Conservation (phyloP, 2,329 filamentous ascomycete genomes). For the Colletotrichum lupini region DNA sequence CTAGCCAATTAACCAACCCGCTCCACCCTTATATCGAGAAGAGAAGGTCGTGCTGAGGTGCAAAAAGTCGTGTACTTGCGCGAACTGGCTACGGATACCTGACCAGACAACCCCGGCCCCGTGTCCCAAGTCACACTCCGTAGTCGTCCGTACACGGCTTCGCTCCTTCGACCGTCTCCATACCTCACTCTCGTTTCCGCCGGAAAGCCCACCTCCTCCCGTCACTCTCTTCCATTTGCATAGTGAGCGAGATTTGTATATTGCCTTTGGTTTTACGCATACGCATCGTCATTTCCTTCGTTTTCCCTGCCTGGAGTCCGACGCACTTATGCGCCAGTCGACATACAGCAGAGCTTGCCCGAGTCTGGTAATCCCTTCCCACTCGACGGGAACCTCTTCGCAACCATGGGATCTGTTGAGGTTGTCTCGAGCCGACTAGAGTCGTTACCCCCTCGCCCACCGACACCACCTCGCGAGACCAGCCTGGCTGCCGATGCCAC, state of each 20-base stretch:
- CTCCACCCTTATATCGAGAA: constrained; percentile 17
- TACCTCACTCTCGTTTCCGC: constrained; percentile 16
- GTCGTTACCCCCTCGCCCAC: constrained; percentile 67
- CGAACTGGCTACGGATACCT: background rate
- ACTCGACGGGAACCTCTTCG: constrained; percentile 34
- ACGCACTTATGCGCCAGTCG: constrained; percentile 25
- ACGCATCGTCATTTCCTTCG: constrained; percentile 4
- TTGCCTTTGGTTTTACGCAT: background rate
- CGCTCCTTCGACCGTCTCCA: constrained; percentile 19
- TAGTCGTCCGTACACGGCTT: constrained; percentile 9
- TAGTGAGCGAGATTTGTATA: constrained; percentile 11
- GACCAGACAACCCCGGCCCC: background rate
- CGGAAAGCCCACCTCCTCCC: constrained; percentile 12
- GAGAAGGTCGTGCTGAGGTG: background rate
- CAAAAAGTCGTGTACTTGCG: constrained; percentile 22
- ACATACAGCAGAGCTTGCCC: constrained; percentile 17
- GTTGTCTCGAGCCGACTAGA: constrained; percentile 58
- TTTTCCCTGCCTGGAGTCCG: constrained; percentile 18
- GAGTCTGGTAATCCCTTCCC: constrained; percentile 16
- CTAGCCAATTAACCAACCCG: constrained; percentile 29
- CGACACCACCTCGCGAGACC: constrained; percentile 74
- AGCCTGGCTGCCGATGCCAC: constrained; percentile 49
- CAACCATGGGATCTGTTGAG: constrained; percentile 53
- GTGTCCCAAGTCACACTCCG: background rate
- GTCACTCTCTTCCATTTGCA: constrained; percentile 8